Evolutionary conservation across 441 rosid genomes (phyloP).

Genomic region (Brassica hybrid): DNA sequence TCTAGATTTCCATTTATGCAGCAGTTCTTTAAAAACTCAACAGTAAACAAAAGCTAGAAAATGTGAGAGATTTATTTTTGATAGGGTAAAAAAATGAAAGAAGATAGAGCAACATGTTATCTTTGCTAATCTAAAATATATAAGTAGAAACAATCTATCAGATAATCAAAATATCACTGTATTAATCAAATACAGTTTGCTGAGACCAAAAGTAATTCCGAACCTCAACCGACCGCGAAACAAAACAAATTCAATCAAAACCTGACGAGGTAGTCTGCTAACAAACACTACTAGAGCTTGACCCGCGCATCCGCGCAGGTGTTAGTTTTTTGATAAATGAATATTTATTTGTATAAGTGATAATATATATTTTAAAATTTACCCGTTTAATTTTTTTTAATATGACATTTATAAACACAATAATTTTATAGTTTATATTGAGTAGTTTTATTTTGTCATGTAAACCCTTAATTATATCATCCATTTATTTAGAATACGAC

Average conservation of each 20-base stretch:
- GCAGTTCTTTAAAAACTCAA: not conserved
- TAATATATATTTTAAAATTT: too few relatives aligned
- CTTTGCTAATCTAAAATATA: slow-evolving; percentile 20
- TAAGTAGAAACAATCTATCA: slow-evolving; percentile 17
- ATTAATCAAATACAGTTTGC: slow-evolving; percentile 23
- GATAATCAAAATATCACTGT: not conserved
- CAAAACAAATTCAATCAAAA: slow-evolving; percentile 68
- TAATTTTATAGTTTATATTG: too few relatives aligned
- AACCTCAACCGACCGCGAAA: slow-evolving; percentile 30
- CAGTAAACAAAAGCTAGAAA: slow-evolving; percentile 11
- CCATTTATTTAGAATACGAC: too few relatives aligned
- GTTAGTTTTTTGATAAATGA: too few relatives aligned
- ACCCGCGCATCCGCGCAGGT: too few relatives aligned
- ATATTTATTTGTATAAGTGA: too few relatives aligned
- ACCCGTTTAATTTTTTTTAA: too few relatives aligned
- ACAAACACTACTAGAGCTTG: not conserved
- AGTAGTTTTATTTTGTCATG: too few relatives aligned
- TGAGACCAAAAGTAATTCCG: not conserved
- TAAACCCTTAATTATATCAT: too few relatives aligned
- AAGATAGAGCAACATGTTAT: not conserved
- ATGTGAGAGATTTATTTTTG: not conserved
- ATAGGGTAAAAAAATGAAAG: not conserved
- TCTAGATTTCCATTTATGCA: not conserved
- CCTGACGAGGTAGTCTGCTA: slow-evolving; percentile 37
- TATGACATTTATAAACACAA: too few relatives aligned